phyloP scores from a whole-genome alignment of 371 early-diverging fungal genomes.

The Mucor plumbeus region DNA sequence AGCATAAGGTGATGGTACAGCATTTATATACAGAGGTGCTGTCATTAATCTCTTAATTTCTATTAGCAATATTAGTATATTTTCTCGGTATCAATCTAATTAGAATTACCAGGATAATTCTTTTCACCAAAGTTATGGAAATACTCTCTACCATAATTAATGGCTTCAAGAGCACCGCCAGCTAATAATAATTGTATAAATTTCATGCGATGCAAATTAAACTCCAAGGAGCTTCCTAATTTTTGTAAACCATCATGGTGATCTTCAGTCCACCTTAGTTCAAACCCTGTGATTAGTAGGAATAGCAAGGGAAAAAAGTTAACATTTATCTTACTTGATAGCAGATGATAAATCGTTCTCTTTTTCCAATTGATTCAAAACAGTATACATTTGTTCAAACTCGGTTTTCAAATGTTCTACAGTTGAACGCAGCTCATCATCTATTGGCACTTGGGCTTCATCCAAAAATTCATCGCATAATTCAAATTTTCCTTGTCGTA shows the following conservation, averaged over 20 bases:
- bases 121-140: conserved; percentile 69
- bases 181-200: conserved; percentile 73
- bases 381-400: conserved; percentile 46
- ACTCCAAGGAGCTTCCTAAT: conserved; percentile 78
- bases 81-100: background rate
- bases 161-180: conserved; percentile 59
- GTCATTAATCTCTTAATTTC: conserved; percentile 81
- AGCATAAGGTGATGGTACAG: conserved; percentile 61
- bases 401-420: conserved; percentile 40
- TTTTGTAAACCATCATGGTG: conserved; percentile 63
- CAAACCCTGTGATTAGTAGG: background rate
- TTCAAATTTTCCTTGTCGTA: conserved; percentile 88
- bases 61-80: conserved; percentile 26
- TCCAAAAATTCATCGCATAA: conserved; percentile 66
- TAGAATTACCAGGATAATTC: conserved; percentile 65
- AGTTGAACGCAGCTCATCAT: conserved; percentile 36
- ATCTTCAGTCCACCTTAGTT: conserved; percentile 72
- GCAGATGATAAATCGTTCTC: conserved; percentile 32
- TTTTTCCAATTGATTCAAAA: conserved; percentile 39
- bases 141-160: conserved; percentile 74
- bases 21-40: conserved; percentile 53
- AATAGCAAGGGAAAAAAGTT: background rate
- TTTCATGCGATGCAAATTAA: conserved; percentile 78
- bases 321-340: conserved; percentile 28
- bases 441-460: conserved; percentile 46